Evolutionary conservation across 257 asterid genomes (phyloP).

Genomic region (Primulina eburnea): DNA sequence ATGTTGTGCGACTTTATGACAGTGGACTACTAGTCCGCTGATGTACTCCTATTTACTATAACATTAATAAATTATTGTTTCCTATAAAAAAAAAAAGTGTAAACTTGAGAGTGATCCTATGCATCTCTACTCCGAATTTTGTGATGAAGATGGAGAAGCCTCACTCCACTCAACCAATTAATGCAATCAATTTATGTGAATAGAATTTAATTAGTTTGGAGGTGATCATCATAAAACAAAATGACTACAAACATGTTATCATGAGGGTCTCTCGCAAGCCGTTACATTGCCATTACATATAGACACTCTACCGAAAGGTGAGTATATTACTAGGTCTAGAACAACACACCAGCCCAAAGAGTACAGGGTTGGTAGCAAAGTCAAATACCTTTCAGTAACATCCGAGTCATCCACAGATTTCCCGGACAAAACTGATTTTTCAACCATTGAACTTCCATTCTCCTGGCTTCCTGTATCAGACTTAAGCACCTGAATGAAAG

Average conservation of each 20-base stretch:
- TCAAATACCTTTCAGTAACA: slow-evolving; percentile 53
- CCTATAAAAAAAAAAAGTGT: no score
- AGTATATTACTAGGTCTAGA: background rate
- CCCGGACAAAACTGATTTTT: slow-evolving; percentile 45
- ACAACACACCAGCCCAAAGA: background rate
- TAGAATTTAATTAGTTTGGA: background rate
- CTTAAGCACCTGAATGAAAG: slow-evolving; percentile 43
- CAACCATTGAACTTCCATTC: slow-evolving; percentile 43
- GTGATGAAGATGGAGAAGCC: background rate
- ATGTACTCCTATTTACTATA: no score
- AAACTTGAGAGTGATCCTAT: background rate
- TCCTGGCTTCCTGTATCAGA: slow-evolving; percentile 46
- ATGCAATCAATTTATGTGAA: background rate
- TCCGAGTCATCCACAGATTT: slow-evolving; percentile 41
- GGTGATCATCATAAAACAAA: background rate
- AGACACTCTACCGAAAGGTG: background rate
- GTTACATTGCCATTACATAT: background rate
- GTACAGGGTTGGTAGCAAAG: background rate
- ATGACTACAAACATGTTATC: background rate
- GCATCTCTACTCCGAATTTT: background rate
- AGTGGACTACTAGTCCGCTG: no score
- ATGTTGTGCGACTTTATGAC: no score
- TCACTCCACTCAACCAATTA: background rate
- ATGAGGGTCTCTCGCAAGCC: background rate
- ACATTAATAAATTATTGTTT: no score